phyloP scores from a whole-genome alignment of 2,329 filamentous ascomycete genomes.

The Botrytis porri region DNA sequence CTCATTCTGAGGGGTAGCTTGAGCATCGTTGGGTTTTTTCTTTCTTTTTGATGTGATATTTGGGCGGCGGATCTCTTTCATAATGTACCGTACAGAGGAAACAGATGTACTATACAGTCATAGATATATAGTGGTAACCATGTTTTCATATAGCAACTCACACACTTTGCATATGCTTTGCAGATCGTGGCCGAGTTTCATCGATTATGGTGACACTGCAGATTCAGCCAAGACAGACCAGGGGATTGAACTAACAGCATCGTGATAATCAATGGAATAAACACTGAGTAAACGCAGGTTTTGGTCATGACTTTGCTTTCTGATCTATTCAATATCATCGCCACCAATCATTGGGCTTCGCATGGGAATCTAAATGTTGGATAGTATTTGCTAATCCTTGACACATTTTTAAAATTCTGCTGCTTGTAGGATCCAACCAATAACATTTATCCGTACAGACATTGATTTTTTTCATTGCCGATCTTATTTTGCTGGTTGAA shows the following conservation, averaged over 20 bases:
- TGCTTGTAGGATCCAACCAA: not conserved
- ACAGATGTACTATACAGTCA: conserved; percentile 3
- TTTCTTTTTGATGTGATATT: not conserved
- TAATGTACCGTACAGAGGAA: not conserved
- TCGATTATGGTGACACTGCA: not conserved
- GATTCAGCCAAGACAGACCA: not conserved
- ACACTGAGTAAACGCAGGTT: not conserved
- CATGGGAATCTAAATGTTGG: not conserved
- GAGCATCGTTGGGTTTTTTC: not conserved
- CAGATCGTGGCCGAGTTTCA: conserved; percentile 2
- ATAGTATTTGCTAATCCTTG: not conserved
- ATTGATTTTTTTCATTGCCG: not conserved
- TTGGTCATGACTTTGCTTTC: not conserved
- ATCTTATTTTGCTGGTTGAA: not conserved
- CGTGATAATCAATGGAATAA: too few species aligned
- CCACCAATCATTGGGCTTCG: not conserved
- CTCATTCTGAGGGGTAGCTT: conserved; percentile 5
- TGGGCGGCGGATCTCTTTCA: conserved; percentile 1
- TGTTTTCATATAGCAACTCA: conserved; percentile 1
- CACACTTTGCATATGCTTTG: not conserved
- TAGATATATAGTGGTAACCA: conserved; percentile 5
- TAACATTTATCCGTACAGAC: not conserved
- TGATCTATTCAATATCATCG: not conserved
- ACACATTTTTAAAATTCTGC: not conserved
- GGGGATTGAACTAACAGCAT: not conserved